A percentile compares a stretch with the other conserved stretches of the same genome.
These are phyloP conservation scores for Paecilomyces formosus DNA, from an alignment of 2,329 filamentous ascomycete genomes.

Conservation along the genomic window DNA sequence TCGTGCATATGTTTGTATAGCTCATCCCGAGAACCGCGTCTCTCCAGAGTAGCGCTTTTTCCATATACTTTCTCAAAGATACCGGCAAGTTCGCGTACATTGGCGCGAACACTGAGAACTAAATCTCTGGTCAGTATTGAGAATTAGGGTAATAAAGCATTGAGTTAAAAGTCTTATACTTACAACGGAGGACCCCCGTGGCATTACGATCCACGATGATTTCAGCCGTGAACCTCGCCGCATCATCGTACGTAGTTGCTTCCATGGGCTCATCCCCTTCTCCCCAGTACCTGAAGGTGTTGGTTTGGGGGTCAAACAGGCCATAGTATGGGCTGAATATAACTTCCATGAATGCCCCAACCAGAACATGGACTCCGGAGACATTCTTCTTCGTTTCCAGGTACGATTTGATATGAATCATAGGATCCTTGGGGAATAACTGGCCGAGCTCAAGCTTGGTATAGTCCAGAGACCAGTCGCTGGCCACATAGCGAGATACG, in stretches of 20 bases:
- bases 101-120: constrained; percentile 29
- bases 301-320: constrained; percentile 14
- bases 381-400: constrained; percentile 29
- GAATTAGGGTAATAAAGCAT: background rate
- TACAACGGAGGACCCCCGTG: constrained; percentile 13
- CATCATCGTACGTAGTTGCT: constrained; percentile 29
- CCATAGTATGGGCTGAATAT: constrained; percentile 19
- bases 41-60: constrained; percentile 11
- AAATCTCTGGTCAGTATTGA: constrained; percentile 1
- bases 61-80: constrained; percentile 19
- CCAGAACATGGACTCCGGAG: constrained; percentile 35
- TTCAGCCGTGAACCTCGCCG: constrained; percentile 29
- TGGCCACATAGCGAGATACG: constrained; percentile 34
- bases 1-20: constrained; percentile 19
- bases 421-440: constrained; percentile 32
- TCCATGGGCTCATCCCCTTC: constrained; percentile 31
- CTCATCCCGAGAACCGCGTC: constrained; percentile 19
- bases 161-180: constrained; percentile 3
- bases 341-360: constrained; percentile 31
- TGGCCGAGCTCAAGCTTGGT: constrained; percentile 30
- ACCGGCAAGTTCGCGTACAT: constrained; percentile 15
- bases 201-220: constrained; percentile 17
- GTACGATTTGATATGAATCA: constrained; percentile 33
- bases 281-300: constrained; percentile 27
- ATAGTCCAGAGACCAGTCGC: constrained; percentile 37